Evolutionary conservation across 2,329 filamentous ascomycete genomes (phyloP).

Genomic region (Aureobasidium melanogenum): DNA sequence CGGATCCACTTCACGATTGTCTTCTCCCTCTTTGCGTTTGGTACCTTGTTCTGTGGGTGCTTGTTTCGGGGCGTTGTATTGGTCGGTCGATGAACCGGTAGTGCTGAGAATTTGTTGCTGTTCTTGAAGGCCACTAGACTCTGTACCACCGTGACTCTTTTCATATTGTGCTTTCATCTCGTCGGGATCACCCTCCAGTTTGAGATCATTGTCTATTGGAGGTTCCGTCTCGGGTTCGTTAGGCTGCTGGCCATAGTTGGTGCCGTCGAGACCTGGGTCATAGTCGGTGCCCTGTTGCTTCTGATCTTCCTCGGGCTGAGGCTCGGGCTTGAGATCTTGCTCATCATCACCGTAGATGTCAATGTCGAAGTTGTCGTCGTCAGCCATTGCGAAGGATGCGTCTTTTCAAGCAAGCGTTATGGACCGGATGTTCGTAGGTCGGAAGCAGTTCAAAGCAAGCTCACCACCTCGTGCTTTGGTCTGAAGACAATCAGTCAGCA

Average conservation of each 20-base stretch:
- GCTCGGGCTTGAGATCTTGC: constrained; percentile 16
- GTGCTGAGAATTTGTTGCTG: constrained; percentile 27
- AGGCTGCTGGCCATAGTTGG: constrained; percentile 17
- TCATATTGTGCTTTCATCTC: constrained; percentile 14
- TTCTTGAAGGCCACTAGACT: constrained; percentile 8
- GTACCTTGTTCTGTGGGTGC: constrained; percentile 46
- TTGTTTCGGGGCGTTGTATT: constrained; percentile 31
- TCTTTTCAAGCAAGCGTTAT: not conserved
- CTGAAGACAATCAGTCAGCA: not conserved
- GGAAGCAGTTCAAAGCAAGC: not conserved
- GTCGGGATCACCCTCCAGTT: not conserved
- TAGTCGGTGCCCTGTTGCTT: constrained; percentile 23
- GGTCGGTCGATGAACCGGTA: constrained; percentile 29
- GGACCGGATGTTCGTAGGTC: not conserved
- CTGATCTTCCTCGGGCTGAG: constrained; percentile 12
- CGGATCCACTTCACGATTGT: constrained; percentile 43
- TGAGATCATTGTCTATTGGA: not conserved
- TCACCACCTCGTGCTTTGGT: not conserved
- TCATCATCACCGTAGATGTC: constrained; percentile 59
- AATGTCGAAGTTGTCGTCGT: constrained; percentile 63
- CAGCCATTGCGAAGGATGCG: constrained; percentile 29
- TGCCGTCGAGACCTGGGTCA: constrained; percentile 24
- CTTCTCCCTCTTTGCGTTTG: constrained; percentile 53
- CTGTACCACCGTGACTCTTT: not conserved
- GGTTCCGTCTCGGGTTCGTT: constrained; percentile 18